Evolutionary conservation across 2,329 filamentous ascomycete genomes (phyloP).

Genomic region (Penicillium capsulatum): DNA sequence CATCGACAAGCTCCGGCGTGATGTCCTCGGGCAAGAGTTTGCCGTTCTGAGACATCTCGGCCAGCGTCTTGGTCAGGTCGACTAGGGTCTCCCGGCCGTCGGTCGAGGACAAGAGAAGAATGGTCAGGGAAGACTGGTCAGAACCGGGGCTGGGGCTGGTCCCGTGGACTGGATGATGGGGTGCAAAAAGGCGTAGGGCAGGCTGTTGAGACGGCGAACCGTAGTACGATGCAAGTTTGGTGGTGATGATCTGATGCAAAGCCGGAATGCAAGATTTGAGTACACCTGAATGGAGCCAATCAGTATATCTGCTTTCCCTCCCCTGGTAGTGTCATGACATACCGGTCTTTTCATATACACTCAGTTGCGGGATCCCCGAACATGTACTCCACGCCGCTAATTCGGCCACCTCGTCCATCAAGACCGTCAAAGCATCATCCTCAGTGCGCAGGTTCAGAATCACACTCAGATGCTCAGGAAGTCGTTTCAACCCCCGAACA

Average conservation of each 20-base stretch:
- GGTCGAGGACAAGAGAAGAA: constrained; percentile 79
- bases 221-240: constrained; percentile 83
- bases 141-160: constrained; percentile 15
- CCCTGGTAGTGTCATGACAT: constrained; percentile 13
- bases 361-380: constrained; percentile 80
- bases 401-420: constrained; percentile 89
- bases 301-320: not conserved
- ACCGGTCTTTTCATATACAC: constrained; percentile 91
- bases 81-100: constrained; percentile 93
- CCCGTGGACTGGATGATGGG: constrained; percentile 56
- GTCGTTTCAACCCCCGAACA: constrained; percentile 65
- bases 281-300: constrained; percentile 57
- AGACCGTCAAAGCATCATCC: constrained; percentile 71
- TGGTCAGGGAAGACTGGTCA: constrained; percentile 43
- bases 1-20: constrained; percentile 78
- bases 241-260: constrained; percentile 71
- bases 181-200: constrained; percentile 66
- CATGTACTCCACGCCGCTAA: constrained; percentile 90
- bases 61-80: constrained; percentile 87
- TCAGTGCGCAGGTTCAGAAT: constrained; percentile 68
- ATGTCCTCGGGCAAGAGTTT: constrained; percentile 82
- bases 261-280: constrained; percentile 87
- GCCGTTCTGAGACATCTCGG: constrained; percentile 88
- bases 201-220: constrained; percentile 64
- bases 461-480: constrained; percentile 84